phyloP scores from a whole-genome alignment of 2,329 filamentous ascomycete genomes.

The Domatiomyces globalis region DNA sequence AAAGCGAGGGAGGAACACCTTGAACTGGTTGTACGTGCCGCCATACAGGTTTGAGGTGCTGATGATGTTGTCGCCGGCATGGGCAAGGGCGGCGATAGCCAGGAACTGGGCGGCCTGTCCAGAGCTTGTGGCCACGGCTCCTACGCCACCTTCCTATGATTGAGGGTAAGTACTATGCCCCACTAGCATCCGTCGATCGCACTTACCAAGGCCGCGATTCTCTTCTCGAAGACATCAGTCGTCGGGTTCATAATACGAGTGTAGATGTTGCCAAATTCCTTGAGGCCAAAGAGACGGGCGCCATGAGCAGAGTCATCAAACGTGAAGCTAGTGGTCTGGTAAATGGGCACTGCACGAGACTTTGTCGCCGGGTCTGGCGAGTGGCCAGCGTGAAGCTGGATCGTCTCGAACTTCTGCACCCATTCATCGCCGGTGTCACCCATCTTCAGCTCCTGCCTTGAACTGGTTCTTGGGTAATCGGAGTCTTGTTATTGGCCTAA shows the following conservation, averaged over 20 bases:
- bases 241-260: conserved; percentile 93
- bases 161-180: conserved; percentile 52
- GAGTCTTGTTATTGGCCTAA: background rate
- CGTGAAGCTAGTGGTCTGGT: conserved; percentile 79
- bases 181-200: background rate
- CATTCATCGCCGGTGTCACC: conserved; percentile 12
- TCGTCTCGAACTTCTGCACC: conserved; percentile 56
- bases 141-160: conserved; percentile 57
- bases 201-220: conserved; percentile 13
- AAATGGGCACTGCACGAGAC: conserved; percentile 85
- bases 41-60: conserved; percentile 77
- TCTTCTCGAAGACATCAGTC: conserved; percentile 87
- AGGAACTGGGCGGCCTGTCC: conserved; percentile 84
- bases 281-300: conserved; percentile 86
- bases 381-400: conserved; percentile 75
- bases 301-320: conserved; percentile 97
- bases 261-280: conserved; percentile 97
- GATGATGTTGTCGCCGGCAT: conserved; percentile 76
- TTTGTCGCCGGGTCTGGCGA: conserved; percentile 69
- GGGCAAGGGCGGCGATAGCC: conserved; percentile 60
- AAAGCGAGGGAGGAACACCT: conserved; percentile 65
- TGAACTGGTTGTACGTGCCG: conserved; percentile 88
- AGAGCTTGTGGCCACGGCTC: conserved; percentile 47
- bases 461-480: background rate
- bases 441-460: background rate